Base-by-base conservation (phyloP, 2,329 filamentous ascomycete species). In the Ceratocystis variospora region DNA sequence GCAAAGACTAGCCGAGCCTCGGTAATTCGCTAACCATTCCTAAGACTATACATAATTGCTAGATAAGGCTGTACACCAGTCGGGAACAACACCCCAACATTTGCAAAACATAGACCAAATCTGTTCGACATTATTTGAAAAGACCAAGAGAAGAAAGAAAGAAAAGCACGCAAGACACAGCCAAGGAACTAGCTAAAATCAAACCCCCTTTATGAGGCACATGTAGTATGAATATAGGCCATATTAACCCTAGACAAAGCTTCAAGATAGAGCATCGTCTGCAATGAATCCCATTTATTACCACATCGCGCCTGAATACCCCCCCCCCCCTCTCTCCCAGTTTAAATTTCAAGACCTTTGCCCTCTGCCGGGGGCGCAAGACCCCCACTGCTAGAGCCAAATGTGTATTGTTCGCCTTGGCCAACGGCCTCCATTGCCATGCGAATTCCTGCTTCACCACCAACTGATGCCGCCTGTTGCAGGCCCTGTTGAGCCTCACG, bases 401-500 rank as follows among this genome's bases (percentile, higher is more conserved):
- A 83, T 64, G 77, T 79, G 70, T 87, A 74, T 33, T 78, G 79
- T 33, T 81, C 81, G 17, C 78, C 79, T 59, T 83, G 80, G n/a
- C 72, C 74, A 69, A 77, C 71, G 0, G 75, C 74, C 8, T 80
- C 80, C 66, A 80, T 77, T 1, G 78, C 79, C 73, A 81, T 71
- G 63, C 78, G 79, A 19, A 76, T 70, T 3, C 79, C 79, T 67
- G 80, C 78, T 19, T 83, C 81, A 37, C 79, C 80, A 5, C 80
- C 81, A 5, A 74, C 73, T 0, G 75, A 71, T 0, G 76, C 77
- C 0, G 80, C 82, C n/a, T 77, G 77, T 74, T 80, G 82, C n/a
- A 96, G 79, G 0, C 82, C 81, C 59, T 90, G 87, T 76, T 96
- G 90, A 0, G 91, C 87, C 69, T 92, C 88, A 65, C 86, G 84